phyloP scores from a whole-genome alignment of 2,329 filamentous ascomycete species.

The Cryoendolithus antarcticus region DNA sequence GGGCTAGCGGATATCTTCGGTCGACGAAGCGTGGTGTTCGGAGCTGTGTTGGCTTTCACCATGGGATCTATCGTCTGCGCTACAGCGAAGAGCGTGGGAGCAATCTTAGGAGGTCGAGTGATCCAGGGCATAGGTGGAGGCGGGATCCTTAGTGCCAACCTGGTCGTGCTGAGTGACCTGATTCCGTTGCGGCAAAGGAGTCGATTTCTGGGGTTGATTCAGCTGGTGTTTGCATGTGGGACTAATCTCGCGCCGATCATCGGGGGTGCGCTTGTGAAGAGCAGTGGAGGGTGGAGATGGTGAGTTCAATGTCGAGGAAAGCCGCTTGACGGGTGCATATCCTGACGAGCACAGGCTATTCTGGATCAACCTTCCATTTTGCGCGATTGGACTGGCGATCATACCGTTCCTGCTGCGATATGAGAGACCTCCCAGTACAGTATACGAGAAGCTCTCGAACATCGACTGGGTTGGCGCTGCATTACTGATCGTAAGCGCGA shows the following conservation, averaged over 20 bases:
- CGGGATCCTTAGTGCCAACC: constrained; percentile 30
- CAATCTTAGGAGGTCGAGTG: constrained; percentile 31
- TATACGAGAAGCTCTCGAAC: constrained; percentile 11
- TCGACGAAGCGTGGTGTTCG: constrained; percentile 32
- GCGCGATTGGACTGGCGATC: constrained; percentile 18
- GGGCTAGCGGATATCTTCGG: constrained; percentile 37
- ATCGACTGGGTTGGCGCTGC: constrained; percentile 16
- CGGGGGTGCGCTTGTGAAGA: constrained; percentile 17
- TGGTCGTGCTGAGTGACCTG: constrained; percentile 32
- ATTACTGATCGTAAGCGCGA: constrained; percentile 14
- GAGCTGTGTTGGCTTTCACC: constrained; percentile 33
- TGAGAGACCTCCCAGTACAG: too few species aligned
- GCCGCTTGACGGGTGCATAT: neutral
- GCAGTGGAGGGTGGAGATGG: constrained; percentile 18
- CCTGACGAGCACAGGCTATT: constrained; percentile 16
- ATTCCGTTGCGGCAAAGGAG: constrained; percentile 17
- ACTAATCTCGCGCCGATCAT: constrained; percentile 23
- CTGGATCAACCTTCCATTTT: constrained; percentile 28
- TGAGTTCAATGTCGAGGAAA: neutral
- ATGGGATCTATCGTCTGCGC: constrained; percentile 34
- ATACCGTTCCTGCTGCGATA: constrained; percentile 32
- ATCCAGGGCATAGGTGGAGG: constrained; percentile 37
- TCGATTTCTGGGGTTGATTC: constrained; percentile 14
- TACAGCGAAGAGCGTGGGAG: constrained; percentile 24
- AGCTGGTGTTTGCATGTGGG: constrained; percentile 22